Evolutionary conservation across 306 rosid genomes (phyloP), one percentile per base, ranked within the genome.

Genomic region (Ormosia semicastrata): DNA sequence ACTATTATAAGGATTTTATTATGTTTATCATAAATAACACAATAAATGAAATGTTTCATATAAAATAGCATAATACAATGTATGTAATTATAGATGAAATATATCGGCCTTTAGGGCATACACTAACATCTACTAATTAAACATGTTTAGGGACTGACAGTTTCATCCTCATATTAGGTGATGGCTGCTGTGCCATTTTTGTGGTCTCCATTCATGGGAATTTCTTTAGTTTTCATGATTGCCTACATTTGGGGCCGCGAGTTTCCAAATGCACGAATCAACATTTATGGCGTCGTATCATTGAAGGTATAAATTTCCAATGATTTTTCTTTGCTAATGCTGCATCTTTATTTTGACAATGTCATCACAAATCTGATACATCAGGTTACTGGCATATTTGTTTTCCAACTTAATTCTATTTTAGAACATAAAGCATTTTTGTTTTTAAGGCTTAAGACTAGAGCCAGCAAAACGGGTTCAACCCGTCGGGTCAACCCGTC

Each of bases 211-310:
- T 88, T 86, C 81, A 30, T 91, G 94, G 98, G 94, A 76, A 0
- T 34, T 80, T 90, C 94, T 2, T 11, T 93, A 78, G 94, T 91
- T 81, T 91, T 83, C 86, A 90, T 90, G 96, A 89, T 91, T 36
- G 82, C 66, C 76, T 93, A 93, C 73, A 72, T 93, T 36, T 93
- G 98, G 96, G 82, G 92, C 84, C 94, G 94, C 1, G 98, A 91
- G 85, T 87, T 90, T 80, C 96, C 96, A 29, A 77, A 91, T 70
- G 92, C 90, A 2, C 74, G 68, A 17, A 89, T 93, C 81, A 86
- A 13, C 77, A 78, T 91, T 7, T 91, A 91, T 9, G 98, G 96
- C 4, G 46, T 93, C 6, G 94, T 93, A 1, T 81, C 90, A 47
- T 82, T 93, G 76, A 91, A 93, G 94, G 98, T 93, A 85, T 9